Evolutionary conservation across 2,329 filamentous ascomycete species (phyloP).

Genomic region (Magnaporthiopsis rhizophila): DNA sequence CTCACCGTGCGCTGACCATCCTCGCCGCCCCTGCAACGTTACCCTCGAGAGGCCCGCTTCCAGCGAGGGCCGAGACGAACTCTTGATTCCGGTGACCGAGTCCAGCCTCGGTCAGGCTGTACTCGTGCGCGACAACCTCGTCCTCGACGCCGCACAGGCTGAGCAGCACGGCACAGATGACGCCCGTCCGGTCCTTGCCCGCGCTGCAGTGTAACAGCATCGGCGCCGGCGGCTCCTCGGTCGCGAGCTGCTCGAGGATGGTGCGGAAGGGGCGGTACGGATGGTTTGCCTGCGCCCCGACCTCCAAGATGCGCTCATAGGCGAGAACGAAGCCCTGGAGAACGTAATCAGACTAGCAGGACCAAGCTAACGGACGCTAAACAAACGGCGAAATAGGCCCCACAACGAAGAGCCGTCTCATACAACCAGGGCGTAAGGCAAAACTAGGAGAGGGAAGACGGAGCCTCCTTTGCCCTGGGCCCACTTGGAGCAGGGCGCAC

Average conservation of each 20-base stretch:
- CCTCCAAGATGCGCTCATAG: conserved; percentile 52
- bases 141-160: conserved; percentile 54
- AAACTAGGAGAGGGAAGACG: neutral
- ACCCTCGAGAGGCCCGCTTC: conserved; percentile 39
- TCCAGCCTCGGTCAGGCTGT: conserved; percentile 57
- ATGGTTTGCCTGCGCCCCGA: conserved; percentile 33
- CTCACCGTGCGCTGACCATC: conserved; percentile 37
- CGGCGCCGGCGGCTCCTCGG: conserved; percentile 30
- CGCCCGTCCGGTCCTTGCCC: conserved; percentile 70
- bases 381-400: too few species aligned
- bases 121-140: conserved; percentile 56
- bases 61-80: conserved; percentile 41
- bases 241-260: conserved; percentile 48
- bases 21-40: conserved; percentile 34
- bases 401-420: neutral
- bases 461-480: neutral
- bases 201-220: conserved; percentile 66
- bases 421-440: neutral
- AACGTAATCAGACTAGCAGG: neutral
- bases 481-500: neutral
- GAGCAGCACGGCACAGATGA: conserved; percentile 59
- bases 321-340: conserved; percentile 52
- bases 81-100: conserved; percentile 43
- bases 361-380: too few species aligned
- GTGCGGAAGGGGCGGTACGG: conserved; percentile 47